Evolutionary conservation across 345 rosid species (phyloP).

Genomic region (Linum usitatissimum): DNA sequence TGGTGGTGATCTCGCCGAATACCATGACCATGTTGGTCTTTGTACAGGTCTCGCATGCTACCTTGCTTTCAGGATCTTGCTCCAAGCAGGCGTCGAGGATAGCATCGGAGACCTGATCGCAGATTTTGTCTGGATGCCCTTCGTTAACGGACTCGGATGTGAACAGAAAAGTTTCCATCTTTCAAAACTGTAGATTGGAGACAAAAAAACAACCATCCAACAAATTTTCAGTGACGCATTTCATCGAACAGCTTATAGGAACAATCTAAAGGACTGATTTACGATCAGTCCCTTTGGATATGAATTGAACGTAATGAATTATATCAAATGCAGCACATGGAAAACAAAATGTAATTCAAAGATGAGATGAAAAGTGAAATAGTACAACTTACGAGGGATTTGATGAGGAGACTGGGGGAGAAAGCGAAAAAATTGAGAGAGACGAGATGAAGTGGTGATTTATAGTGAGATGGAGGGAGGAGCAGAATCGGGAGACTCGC

Average conservation of each 20-base stretch:
- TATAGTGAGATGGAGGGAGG: not conserved
- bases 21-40: conserved; percentile 86
- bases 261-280: not conserved
- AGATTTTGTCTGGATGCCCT: conserved; percentile 78
- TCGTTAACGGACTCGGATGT: conserved; percentile 80
- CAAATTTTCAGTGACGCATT: not conserved
- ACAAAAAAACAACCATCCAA: not conserved
- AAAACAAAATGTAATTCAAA: no score
- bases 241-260: not conserved
- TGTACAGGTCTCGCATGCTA: conserved; percentile 75
- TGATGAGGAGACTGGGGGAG: not conserved
- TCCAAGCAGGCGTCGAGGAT: conserved; percentile 77
- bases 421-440: not conserved
- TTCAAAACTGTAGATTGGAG: conserved; percentile 4
- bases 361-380: no score
- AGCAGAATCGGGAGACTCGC: not conserved
- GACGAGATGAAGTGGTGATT: not conserved
- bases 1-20: conserved; percentile 71
- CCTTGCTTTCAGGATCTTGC: conserved; percentile 80
- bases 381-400: not conserved
- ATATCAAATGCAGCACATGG: not conserved
- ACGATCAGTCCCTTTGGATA: not conserved
- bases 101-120: conserved; percentile 76
- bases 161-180: conserved; percentile 67
- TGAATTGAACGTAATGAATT: no score